phyloP scores from a whole-genome alignment of 164 flowering plant genomes.

The Vitis rotundifolia region DNA sequence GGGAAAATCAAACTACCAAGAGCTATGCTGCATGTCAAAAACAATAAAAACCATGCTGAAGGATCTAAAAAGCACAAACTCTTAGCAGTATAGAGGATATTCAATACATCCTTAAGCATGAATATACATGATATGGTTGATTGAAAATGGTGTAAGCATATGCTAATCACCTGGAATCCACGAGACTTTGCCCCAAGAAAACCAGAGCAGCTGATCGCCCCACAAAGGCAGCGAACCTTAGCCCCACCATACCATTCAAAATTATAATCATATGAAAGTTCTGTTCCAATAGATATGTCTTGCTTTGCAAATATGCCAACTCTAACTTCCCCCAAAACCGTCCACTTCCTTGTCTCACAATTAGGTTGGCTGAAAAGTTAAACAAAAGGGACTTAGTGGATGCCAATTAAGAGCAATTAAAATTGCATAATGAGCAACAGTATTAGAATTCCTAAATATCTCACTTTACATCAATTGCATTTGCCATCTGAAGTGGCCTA shows the following conservation, averaged over 20 bases:
- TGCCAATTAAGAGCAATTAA: constrained; percentile 7
- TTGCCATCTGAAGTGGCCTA: constrained; percentile 30
- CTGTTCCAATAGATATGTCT: constrained; percentile 71
- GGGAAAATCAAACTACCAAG: too few species aligned
- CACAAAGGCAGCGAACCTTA: constrained; percentile 96
- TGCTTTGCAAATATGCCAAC: constrained; percentile 96
- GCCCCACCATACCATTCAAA: constrained; percentile 99
- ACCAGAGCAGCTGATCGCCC: constrained; percentile 79
- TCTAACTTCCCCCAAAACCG: constrained; percentile 83
- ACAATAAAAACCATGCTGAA: too few species aligned
- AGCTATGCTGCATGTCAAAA: too few species aligned
- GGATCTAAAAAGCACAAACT: too few species aligned
- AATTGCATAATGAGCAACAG: not conserved
- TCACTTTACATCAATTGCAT: not conserved
- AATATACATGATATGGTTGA: too few species aligned
- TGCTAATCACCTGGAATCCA: constrained; percentile 73
- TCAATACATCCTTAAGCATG: too few species aligned
- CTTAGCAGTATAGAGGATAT: too few species aligned
- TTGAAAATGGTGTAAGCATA: too few species aligned
- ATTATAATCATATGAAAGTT: constrained; percentile 84
- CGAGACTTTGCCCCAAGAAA: constrained; percentile 99
- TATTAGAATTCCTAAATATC: not conserved
- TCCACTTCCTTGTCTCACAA: constrained; percentile 98
- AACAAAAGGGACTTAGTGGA: constrained; percentile 14
- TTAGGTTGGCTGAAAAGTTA: constrained; percentile 77